Base-by-base conservation (phyloP, 2,329 filamentous ascomycete species). In the Fonsecaea pedrosoi region DNA sequence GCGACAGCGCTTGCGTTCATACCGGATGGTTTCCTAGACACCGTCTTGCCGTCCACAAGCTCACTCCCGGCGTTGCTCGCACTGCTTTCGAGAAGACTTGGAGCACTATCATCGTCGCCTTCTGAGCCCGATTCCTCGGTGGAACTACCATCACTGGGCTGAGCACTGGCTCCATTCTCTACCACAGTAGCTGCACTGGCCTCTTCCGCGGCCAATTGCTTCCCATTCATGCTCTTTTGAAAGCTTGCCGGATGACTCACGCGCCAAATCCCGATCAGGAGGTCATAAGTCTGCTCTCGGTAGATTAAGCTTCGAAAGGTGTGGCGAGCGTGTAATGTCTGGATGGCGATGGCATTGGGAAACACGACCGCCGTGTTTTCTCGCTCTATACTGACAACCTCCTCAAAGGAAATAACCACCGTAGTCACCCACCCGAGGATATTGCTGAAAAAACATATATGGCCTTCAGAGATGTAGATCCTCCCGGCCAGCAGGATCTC, bases 341-440 rank as follows among this genome's bases (percentile, higher is more conserved):
- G 93, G 53, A 99, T 96, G 80, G 97, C 95, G 63, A 99, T 91
- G 3, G 94, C 96, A 75, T 99, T 99, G 67, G 96, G 96, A 80
- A 99, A 98, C 1, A 99, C 84, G 67, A 99, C 85, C 0, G 95
- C 95, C 0, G 95, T 99, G 76, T 89, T 97, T 78, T 96, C 91
- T 82, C 98, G 98, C 80, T 99, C 95, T 7, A 99, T 91, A 0
- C 94, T 93, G 21, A 98, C 92, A 65, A 99, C 92, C 78, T 99
- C 95, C 75, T 99, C 95, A 77, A 99, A 99, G 78, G 93, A 96
- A 82, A 99, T 97, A 60, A 99, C 94, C 50, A 99, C 83, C 1
- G 95, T 99, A 0, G 95, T 99, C 25, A 96, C 91, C 95, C 95
- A 99, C 62, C 95, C 95, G 55, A 99, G 87, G 71, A 99, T 99